phyloP scores from a whole-genome alignment of 2,329 filamentous ascomycete species.

The Ceratocystis colombiana region DNA sequence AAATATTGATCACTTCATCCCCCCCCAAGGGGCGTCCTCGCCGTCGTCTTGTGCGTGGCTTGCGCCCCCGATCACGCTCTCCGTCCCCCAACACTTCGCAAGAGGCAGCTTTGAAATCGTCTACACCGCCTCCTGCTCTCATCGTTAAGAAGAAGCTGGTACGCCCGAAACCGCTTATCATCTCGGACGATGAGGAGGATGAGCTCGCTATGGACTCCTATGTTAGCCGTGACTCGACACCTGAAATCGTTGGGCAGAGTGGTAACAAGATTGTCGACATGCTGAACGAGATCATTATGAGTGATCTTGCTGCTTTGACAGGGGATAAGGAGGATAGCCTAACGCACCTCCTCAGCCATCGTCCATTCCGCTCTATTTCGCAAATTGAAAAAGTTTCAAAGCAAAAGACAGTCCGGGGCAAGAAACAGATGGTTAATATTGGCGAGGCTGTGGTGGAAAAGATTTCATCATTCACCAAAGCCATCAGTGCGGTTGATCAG shows the following conservation, averaged over 20 bases:
- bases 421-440: conserved; percentile 37
- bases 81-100: conserved; percentile 22
- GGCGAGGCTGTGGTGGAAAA: conserved; percentile 45
- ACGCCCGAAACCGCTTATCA: conserved; percentile 26
- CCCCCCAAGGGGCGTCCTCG: conserved; percentile 13
- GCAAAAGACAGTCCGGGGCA: conserved; percentile 36
- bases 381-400: conserved; percentile 56
- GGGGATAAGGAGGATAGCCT: conserved; percentile 61
- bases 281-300: conserved; percentile 67
- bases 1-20: neutral
- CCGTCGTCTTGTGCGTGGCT: conserved; percentile 26
- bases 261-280: conserved; percentile 56
- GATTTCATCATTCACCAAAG: conserved; percentile 61
- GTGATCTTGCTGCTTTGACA: conserved; percentile 73
- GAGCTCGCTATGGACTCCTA: conserved; percentile 34
- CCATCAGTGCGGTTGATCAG: conserved; percentile 73
- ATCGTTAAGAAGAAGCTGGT: conserved; percentile 15
- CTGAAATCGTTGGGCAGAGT: conserved; percentile 29
- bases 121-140: conserved; percentile 14
- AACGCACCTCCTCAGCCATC: conserved; percentile 56
- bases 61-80: conserved; percentile 23
- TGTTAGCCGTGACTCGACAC: conserved; percentile 24
- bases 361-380: conserved; percentile 53
- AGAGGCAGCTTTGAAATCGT: neutral
- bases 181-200: conserved; percentile 36